phyloP scores from a whole-genome alignment of 1,284 basidiomycete genomes.

The Xerocomus minutiporus region DNA sequence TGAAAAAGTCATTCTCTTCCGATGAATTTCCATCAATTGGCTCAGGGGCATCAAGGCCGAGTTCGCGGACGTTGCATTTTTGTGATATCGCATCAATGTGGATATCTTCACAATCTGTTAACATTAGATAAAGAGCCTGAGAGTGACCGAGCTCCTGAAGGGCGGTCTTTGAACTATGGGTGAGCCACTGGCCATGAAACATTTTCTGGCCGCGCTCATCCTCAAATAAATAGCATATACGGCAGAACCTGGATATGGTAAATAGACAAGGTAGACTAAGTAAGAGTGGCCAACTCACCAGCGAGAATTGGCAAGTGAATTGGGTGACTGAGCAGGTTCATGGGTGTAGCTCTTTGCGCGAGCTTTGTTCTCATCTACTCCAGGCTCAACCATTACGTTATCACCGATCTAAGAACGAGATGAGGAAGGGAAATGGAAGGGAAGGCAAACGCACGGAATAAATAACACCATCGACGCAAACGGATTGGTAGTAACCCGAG shows the following conservation, averaged over 20 bases:
- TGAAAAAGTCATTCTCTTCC: conserved; percentile 50
- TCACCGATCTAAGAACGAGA: conserved; percentile 47
- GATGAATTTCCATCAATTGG: conserved; percentile 37
- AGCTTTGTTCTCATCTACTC: conserved; percentile 39
- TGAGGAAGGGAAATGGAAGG: conserved; percentile 2
- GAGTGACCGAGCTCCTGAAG: conserved; percentile 63
- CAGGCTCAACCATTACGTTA: conserved; percentile 54
- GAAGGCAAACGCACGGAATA: conserved; percentile 43
- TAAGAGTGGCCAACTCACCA: conserved; percentile 40
- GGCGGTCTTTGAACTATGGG: conserved; percentile 60
- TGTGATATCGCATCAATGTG: conserved; percentile 49
- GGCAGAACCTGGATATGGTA: conserved; percentile 50
- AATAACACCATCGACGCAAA: conserved; percentile 49
- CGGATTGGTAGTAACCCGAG: conserved; percentile 38
- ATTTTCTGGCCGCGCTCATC: conserved; percentile 36
- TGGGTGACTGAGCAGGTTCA: conserved; percentile 38
- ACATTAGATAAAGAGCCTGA: conserved; percentile 49
- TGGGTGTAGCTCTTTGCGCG: conserved; percentile 36
- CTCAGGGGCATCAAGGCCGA: conserved; percentile 42
- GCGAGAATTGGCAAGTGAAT: conserved; percentile 46
- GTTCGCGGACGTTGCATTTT: conserved; percentile 46
- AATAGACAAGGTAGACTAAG: neutral
- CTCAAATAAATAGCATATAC: conserved; percentile 58
- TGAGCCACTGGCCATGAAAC: conserved; percentile 64
- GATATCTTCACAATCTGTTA: conserved; percentile 49